Percentiles rank a stretch among this genome's conserved stretches.
phyloP scores from a whole-genome alignment of 2,329 filamentous ascomycete genomes.

The Neocucurbitaria cava region DNA sequence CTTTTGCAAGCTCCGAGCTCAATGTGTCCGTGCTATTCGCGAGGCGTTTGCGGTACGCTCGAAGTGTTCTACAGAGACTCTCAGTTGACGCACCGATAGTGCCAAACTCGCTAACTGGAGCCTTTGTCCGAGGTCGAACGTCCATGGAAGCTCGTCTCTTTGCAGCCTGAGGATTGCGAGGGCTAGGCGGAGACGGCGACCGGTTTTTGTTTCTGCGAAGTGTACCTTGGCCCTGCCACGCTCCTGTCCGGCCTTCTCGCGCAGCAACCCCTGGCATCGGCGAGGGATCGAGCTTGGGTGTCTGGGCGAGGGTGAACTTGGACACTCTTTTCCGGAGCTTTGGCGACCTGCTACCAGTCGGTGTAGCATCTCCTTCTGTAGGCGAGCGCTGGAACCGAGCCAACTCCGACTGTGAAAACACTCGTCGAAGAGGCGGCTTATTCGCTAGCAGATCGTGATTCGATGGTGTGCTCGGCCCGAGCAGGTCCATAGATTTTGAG shows the following conservation, averaged over 20 bases:
- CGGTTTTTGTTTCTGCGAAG: slow-evolving; percentile 43
- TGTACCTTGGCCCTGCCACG: slow-evolving; percentile 25
- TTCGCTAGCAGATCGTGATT: slow-evolving; percentile 44
- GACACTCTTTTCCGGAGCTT: slow-evolving; percentile 64
- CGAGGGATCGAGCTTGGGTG: slow-evolving; percentile 54
- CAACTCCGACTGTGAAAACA: slow-evolving; percentile 86
- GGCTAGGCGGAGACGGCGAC: slow-evolving; percentile 53
- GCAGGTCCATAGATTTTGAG: slow-evolving; percentile 47
- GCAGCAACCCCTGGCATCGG: slow-evolving; percentile 36
- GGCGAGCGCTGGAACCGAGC: slow-evolving; percentile 72
- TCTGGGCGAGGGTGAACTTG: slow-evolving; percentile 56
- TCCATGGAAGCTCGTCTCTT: slow-evolving; percentile 59
- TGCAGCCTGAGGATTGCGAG: slow-evolving; percentile 43
- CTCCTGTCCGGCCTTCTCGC: slow-evolving; percentile 26
- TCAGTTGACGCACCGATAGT: slow-evolving; percentile 56
- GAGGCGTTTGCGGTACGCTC: slow-evolving; percentile 66
- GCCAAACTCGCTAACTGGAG: slow-evolving; percentile 42
- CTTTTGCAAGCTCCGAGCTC: slow-evolving; percentile 55
- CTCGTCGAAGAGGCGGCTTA: slow-evolving; percentile 79
- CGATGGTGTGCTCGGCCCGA: slow-evolving; percentile 39
- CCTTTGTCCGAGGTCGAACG: slow-evolving; percentile 57
- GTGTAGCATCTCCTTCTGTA: slow-evolving; percentile 44
- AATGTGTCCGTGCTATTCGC: slow-evolving; percentile 57
- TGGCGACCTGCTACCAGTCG: slow-evolving; percentile 55
- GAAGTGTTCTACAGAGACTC: slow-evolving; percentile 63